Evolutionary conservation across 225 moss, liverwort and hornwort genomes (phyloP).

Genomic region (Bryoerythrophyllum caledonicum): DNA sequence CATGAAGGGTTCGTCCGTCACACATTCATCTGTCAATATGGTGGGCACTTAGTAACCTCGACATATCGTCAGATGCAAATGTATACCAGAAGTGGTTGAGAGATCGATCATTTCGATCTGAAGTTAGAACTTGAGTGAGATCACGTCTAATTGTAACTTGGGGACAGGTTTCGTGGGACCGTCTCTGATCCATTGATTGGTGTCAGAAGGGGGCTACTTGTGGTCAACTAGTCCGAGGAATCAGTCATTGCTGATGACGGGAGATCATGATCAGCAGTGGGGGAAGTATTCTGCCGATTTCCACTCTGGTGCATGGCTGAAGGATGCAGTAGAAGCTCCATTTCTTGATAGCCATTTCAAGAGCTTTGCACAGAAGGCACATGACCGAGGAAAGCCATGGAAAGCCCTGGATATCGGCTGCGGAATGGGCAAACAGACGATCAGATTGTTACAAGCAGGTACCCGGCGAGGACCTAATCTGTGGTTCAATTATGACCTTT

Average conservation of each 20-base stretch:
- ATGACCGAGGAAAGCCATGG: constrained; percentile 24
- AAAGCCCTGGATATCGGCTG: constrained; percentile 43
- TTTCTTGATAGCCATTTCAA: constrained; percentile 27
- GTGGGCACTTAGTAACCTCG: background rate
- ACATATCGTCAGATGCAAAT: background rate
- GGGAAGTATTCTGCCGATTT: constrained; percentile 27
- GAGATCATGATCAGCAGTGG: constrained; percentile 34
- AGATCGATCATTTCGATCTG: too few relatives aligned
- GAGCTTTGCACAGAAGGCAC: constrained; percentile 25
- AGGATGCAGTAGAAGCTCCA: constrained; percentile 37
- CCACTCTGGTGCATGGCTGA: constrained; percentile 25
- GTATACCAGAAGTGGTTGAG: background rate
- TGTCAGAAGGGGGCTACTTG: background rate
- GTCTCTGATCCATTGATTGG: background rate
- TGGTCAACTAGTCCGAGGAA: background rate
- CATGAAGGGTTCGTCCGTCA: too few relatives aligned
- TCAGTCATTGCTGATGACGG: constrained; percentile 3
- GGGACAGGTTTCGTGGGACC: too few relatives aligned
- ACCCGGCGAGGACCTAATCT: constrained; percentile 12
- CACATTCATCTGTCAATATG: background rate
- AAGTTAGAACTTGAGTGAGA: background rate
- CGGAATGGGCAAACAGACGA: constrained; percentile 34
- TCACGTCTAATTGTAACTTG: background rate
- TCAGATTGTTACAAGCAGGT: constrained; percentile 36
- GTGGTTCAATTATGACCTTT: background rate